Conservation (phyloP, 768 basidiomycete species). For the Russula foetens region DNA sequence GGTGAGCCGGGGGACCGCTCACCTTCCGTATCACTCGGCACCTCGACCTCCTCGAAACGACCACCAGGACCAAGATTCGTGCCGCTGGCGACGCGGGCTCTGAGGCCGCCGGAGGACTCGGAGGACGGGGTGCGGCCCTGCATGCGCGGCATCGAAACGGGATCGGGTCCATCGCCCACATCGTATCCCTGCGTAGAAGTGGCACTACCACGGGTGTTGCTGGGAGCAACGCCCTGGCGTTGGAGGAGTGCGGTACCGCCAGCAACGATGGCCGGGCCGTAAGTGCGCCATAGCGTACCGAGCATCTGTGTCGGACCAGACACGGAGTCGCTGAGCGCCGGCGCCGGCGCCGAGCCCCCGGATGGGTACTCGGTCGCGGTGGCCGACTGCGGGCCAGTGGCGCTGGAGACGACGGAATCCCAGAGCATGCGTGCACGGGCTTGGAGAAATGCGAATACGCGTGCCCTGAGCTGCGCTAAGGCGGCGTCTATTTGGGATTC, state of each 20-base stretch:
- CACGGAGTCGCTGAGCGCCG: constrained; percentile 43
- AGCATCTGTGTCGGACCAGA: constrained; percentile 60
- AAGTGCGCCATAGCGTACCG: constrained; percentile 66
- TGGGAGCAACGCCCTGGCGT: constrained; percentile 40
- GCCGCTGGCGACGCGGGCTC: constrained; percentile 10
- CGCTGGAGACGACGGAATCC: constrained; percentile 48
- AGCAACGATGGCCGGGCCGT: constrained; percentile 65
- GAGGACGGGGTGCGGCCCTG: constrained; percentile 36
- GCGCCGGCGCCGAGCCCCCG: constrained; percentile 31
- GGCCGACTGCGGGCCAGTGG: constrained; percentile 35
- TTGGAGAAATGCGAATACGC: constrained; percentile 57
- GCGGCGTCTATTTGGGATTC: constrained; percentile 80
- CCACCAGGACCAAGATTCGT: constrained; percentile 24
- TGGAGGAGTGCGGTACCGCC: constrained; percentile 56
- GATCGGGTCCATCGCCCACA: constrained; percentile 3
- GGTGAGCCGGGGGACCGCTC: constrained; percentile 25
- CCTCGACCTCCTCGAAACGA: constrained; percentile 61
- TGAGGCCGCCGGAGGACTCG: constrained; percentile 8
- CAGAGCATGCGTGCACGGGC: constrained; percentile 54
- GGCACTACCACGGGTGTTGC: background rate
- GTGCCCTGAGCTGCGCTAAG: constrained; percentile 54
- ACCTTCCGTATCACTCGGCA: constrained; percentile 63
- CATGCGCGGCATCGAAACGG: constrained; percentile 33
- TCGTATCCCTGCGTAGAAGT: constrained; percentile 11
- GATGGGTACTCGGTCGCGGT: constrained; percentile 19